A percentile compares a stretch with the other conserved stretches of the same genome.
These are phyloP conservation scores for Pleurotus eryngii DNA, from an alignment of 768 basidiomycete genomes.

Conservation along the genomic window DNA sequence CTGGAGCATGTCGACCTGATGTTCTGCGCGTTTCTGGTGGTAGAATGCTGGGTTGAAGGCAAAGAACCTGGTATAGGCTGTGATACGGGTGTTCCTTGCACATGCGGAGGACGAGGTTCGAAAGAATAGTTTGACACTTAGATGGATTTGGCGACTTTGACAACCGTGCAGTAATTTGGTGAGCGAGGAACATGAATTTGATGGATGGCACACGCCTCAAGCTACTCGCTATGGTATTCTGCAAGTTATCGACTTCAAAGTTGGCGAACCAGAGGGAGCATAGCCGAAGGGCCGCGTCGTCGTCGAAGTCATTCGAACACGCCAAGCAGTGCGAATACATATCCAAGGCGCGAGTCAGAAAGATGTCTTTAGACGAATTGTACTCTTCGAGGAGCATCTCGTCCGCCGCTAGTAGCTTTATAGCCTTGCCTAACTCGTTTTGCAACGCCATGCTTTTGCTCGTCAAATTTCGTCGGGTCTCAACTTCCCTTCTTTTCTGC, in stretches of 20 bases:
- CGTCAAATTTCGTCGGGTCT: slow-evolving; percentile 33
- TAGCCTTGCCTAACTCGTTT: slow-evolving; percentile 26
- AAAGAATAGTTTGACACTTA: slow-evolving; percentile 56
- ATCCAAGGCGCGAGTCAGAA: slow-evolving; percentile 71
- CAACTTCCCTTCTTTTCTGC: slow-evolving; percentile 71
- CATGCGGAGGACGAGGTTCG: slow-evolving; percentile 67
- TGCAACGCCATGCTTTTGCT: slow-evolving; percentile 15
- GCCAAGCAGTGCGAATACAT: slow-evolving; percentile 84
- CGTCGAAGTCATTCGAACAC: slow-evolving; percentile 69
- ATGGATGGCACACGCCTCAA: slow-evolving; percentile 69
- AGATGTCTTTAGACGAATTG: slow-evolving; percentile 47
- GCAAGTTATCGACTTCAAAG: slow-evolving; percentile 59
- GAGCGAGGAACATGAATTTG: slow-evolving; percentile 89
- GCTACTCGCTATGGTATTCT: slow-evolving; percentile 36
- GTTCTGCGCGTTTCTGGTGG: slow-evolving; percentile 32
- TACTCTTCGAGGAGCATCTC: slow-evolving; percentile 53
- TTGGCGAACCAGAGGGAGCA: slow-evolving; percentile 92
- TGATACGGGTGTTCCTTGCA: slow-evolving; percentile 93
- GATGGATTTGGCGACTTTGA: slow-evolving; percentile 35
- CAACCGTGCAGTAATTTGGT: slow-evolving; percentile 91
- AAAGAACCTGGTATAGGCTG: slow-evolving; percentile 85
- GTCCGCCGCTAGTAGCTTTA: slow-evolving; percentile 40
- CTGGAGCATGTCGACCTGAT: slow-evolving; percentile 35
- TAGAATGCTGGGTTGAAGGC: slow-evolving; percentile 43
- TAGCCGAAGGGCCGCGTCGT: slow-evolving; percentile 74